Conservation (phyloP, 1,284 basidiomycete genomes). For the Ceratobasidium sp. region DNA sequence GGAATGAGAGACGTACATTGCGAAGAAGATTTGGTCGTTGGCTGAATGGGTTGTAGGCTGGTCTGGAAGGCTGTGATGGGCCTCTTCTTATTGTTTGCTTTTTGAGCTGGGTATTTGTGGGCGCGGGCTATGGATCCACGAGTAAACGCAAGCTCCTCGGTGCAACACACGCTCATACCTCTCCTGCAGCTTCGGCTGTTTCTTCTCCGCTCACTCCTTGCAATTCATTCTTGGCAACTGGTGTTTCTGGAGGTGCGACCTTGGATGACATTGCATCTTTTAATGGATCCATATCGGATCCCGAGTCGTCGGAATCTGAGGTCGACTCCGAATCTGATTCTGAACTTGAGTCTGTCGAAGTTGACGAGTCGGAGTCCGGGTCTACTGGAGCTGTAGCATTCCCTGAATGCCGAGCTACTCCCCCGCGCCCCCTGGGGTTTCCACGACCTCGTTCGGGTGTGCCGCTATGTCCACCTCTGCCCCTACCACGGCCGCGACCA, state of each 20-base stretch:
- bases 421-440: constrained; percentile 48
- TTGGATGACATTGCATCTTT: constrained; percentile 62
- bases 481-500: constrained; percentile 50
- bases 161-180: constrained; percentile 1
- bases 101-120: not conserved
- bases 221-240: constrained; percentile 35
- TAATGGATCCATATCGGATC: constrained; percentile 59
- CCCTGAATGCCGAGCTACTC: constrained; percentile 8
- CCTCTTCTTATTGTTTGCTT: constrained; percentile 16
- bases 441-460: constrained; percentile 46
- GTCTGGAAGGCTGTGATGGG: constrained; percentile 12
- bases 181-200: not conserved
- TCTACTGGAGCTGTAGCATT: not conserved
- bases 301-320: constrained; percentile 44
- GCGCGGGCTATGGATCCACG: not conserved
- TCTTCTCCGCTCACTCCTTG: constrained; percentile 11
- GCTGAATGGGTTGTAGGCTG: constrained; percentile 35
- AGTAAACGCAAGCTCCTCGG: not conserved
- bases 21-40: constrained; percentile 74
- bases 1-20: constrained; percentile 61
- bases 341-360: constrained; percentile 21
- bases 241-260: constrained; percentile 43
- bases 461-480: constrained; percentile 45
- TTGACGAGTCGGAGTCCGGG: constrained; percentile 35
- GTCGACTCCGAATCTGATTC: constrained; percentile 37